Evolutionary conservation across 1,284 basidiomycete genomes (phyloP).

Genomic region (Tilletia caries): DNA sequence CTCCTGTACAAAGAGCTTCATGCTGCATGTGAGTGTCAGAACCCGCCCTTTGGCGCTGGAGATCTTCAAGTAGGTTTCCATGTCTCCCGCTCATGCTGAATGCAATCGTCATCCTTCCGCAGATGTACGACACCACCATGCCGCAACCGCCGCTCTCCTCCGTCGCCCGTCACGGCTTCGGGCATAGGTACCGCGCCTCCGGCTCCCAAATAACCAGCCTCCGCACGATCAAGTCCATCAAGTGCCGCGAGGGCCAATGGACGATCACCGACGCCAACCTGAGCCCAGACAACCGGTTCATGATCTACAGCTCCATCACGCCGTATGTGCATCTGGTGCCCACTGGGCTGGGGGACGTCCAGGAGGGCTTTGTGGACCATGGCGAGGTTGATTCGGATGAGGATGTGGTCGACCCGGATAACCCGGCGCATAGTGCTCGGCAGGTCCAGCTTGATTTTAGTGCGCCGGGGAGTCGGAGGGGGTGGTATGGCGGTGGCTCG

Average conservation of each 20-base stretch:
- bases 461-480: slow-evolving; percentile 53
- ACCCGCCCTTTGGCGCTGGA: not conserved
- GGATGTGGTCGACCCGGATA: slow-evolving; percentile 22
- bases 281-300: slow-evolving; percentile 85
- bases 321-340: slow-evolving; percentile 78
- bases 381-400: not conserved
- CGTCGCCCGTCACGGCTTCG: not conserved
- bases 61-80: not conserved
- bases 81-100: not conserved
- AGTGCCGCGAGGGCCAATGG: slow-evolving; percentile 44
- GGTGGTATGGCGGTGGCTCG: slow-evolving; percentile 34
- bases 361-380: slow-evolving; percentile 19
- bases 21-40: slow-evolving; percentile 56
- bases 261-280: slow-evolving; percentile 73
- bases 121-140: slow-evolving; percentile 75
- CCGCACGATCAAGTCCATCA: slow-evolving; percentile 47
- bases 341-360: slow-evolving; percentile 64
- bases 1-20: slow-evolving; percentile 66
- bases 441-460: slow-evolving; percentile 53
- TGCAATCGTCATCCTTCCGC: slow-evolving; percentile 35
- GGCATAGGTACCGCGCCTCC: not conserved
- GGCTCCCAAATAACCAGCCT: slow-evolving; percentile 28
- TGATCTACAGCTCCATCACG: slow-evolving; percentile 68
- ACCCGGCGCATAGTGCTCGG: slow-evolving; percentile 25
- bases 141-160: slow-evolving; percentile 12